Percentiles rank a stretch among this genome's conserved stretches.
phyloP scores from a whole-genome alignment of 371 early-diverging fungal species.

The Mucor circinelloides region DNA sequence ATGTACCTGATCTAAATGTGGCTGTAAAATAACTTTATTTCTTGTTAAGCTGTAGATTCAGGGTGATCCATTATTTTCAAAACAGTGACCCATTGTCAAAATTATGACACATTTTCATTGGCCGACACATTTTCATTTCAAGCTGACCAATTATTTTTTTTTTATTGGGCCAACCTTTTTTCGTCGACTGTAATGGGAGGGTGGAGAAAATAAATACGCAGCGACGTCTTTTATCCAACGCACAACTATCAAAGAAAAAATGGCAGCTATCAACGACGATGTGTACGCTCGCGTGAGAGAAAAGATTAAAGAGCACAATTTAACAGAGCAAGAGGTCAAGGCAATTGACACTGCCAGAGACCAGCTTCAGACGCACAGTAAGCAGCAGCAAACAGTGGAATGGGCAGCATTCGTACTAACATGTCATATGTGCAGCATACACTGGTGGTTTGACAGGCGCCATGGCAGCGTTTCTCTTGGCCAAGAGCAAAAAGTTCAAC shows the following conservation, averaged over 20 bases:
- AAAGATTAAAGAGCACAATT: slow-evolving; percentile 42
- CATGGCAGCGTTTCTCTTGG: slow-evolving; percentile 31
- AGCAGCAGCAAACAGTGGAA: background rate
- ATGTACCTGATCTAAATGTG: too few relatives aligned
- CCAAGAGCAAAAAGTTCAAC: slow-evolving; percentile 34
- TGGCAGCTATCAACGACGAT: slow-evolving; percentile 36
- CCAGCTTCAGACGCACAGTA: slow-evolving; percentile 43
- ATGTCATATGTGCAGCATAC: slow-evolving; percentile 26
- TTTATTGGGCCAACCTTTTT: too few relatives aligned
- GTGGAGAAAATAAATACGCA: slow-evolving; percentile 1
- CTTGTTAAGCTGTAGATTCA: too few relatives aligned
- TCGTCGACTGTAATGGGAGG: background rate
- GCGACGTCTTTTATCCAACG: background rate
- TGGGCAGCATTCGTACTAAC: background rate
- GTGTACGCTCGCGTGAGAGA: slow-evolving; percentile 42
- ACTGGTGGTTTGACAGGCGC: slow-evolving; percentile 44
- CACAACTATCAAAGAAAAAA: background rate
- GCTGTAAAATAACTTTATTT: too few relatives aligned
- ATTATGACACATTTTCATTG: too few relatives aligned
- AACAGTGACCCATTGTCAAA: too few relatives aligned
- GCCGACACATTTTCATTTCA: too few relatives aligned
- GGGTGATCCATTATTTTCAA: background rate
- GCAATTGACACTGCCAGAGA: slow-evolving; percentile 46
- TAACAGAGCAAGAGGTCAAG: slow-evolving; percentile 46
- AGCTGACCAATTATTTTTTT: background rate